Conservation (phyloP, 495 filamentous ascomycete species). For the Tetracladium setigerum region DNA sequence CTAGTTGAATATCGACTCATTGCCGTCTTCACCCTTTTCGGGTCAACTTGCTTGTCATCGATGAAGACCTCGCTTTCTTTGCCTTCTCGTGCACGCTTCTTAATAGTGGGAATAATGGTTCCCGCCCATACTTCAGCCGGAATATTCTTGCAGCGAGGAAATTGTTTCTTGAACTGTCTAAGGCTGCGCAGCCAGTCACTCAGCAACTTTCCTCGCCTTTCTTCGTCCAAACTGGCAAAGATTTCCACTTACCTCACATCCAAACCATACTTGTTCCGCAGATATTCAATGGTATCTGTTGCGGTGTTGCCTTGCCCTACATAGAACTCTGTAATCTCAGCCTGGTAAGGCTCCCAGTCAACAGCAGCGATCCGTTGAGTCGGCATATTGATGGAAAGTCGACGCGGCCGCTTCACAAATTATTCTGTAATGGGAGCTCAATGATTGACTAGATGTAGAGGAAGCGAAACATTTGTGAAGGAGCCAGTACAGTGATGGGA, state of each 20-base stretch:
- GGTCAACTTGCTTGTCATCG: conserved; percentile 2
- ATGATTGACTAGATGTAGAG: no score
- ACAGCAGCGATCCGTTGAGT: conserved; percentile 4
- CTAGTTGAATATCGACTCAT: conserved; percentile 7
- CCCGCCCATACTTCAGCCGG: conserved; percentile 2
- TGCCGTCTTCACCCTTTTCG: conserved; percentile 7
- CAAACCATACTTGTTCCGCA: conserved; percentile 6
- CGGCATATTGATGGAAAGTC: neutral
- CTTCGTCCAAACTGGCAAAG: neutral
- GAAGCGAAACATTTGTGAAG: conserved; percentile 3
- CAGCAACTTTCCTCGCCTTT: conserved; percentile 1
- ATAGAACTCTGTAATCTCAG: conserved; percentile 6
- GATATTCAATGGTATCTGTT: conserved; percentile 5
- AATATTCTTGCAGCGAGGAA: conserved; percentile 6
- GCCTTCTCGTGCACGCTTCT: conserved; percentile 8
- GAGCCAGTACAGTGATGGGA: neutral
- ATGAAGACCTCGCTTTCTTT: conserved; percentile 10
- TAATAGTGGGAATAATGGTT: conserved; percentile 4
- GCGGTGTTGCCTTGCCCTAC: conserved; percentile 4
- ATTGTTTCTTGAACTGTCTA: conserved; percentile 8
- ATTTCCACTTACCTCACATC: conserved; percentile 8
- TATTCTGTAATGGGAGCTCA: conserved; percentile 2
- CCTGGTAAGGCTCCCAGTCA: conserved; percentile 9
- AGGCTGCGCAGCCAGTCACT: conserved; percentile 1
- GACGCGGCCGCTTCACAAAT: conserved; percentile 3